Base-by-base conservation (phyloP, 495 filamentous ascomycete species). In the Talaromyces thailandensis region DNA sequence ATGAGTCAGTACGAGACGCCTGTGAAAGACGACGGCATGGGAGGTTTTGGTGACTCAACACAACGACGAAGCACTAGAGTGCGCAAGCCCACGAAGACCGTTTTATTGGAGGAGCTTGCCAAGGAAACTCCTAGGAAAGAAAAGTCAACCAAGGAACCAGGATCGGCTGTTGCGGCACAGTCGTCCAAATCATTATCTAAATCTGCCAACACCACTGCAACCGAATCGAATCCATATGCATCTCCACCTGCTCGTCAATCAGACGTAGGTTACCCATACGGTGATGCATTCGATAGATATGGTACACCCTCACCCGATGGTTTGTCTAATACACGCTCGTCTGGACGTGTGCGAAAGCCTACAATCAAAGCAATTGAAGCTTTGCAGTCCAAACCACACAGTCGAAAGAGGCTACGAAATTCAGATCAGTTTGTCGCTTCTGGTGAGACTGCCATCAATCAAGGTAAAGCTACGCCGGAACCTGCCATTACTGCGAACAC, bases 21-120 rank as follows among this genome's bases (percentile, higher is more conserved):
- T n/a, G 16, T 11, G 14, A 60, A 60, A 61, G 59, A 50, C 7
- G 9, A 61, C n/a, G 14, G 18, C 25, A 32, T 51, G 26, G 59
- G 25, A 21, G 28, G 25, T 51, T 12, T n/a, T 23, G 16, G 28
- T 21, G 59, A 61, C 16, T 61, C 59, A 12, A 25, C 84, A 89
- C 65, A 92, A 92, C 65, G 85, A 90, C 61, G 77, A 94, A 12
- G 76, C 88, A 5, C 90, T 94, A 60, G 92, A 96, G 72, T 88
- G 90, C 66, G 83, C 82, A 29, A 88, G 84, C 66, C 81, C 94
- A 26, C 28, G 9, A 51, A 48, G n/a, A 28, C 6, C n/a, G 28
- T 32, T 51, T 21, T 61, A 48, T 16, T 55, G 35, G 35, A 40
- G 35, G 35, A 40, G 9, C 12, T 24, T 24, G 21, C 28, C 28